Base-by-base conservation (phyloP, 768 basidiomycete genomes). In the Boletus sp. region DNA sequence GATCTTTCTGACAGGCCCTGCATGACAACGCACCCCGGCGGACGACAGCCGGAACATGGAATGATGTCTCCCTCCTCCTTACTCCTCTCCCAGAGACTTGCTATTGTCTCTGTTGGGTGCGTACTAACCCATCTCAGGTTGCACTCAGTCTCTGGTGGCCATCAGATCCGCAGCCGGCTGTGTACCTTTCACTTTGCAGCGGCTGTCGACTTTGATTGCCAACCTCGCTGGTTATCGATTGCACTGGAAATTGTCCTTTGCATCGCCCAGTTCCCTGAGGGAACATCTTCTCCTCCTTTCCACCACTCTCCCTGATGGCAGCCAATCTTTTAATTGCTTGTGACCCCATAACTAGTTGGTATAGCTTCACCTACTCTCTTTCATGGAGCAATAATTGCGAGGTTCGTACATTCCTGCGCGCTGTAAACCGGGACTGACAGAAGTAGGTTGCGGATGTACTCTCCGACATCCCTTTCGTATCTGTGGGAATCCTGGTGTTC, bases 401-500 rank as follows among this genome's bases (percentile, higher is more conserved):
- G 62, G 83, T 83, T 46, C 53, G 81, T 75, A 7, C 24, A 63
- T 49, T 41, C 9, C 18, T 55, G 28, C 24, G 36, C 41, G n/a
- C 14, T 33, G n/a, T n/a, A 52, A 47, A 18, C 35, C 11, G 5
- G 28, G 12, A 51, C 60, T 64, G 40, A 62, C 48, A 30, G 55
- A 32, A 61, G 18, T 51, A 88, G 85, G 71, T 87, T 41, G 80
- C 82, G 56, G 71, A 76, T 60, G 66, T 89, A 41, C 74, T 90
- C 45, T 74, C 81, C 17, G 85, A 87, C 59, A 83, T 90, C 52
- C 89, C 89, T 20, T 76, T 87, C 59, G 81, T 87, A 64, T 81
- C 79, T 60, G 78, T 84, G 41, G 89, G 87, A 35, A 74, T 88
- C n/a, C 72, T 87, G 66, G 79, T 79, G 24, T 81, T 89, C 52